Evolutionary conservation across 352 stramenopile species (phyloP).

Genomic region (Globisporangium camurandrum): DNA sequence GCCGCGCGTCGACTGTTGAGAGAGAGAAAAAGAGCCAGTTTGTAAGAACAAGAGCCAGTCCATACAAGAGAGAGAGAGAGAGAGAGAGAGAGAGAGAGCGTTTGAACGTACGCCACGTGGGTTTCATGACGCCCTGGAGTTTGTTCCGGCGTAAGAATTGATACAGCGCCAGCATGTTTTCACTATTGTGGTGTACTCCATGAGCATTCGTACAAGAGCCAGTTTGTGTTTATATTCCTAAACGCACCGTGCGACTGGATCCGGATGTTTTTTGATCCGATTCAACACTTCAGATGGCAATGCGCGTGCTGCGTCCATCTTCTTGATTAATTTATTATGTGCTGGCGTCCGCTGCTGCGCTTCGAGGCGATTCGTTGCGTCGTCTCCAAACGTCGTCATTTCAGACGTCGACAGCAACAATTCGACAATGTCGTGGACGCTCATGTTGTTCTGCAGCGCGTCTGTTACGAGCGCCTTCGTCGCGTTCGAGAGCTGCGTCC

Average conservation of each 20-base stretch:
- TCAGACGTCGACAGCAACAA: conserved; percentile 68
- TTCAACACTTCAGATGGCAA: conserved; percentile 46
- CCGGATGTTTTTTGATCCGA: conserved; percentile 73
- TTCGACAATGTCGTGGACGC: conserved; percentile 74
- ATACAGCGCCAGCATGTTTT: conserved; percentile 83
- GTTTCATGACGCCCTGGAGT: conserved; percentile 53
- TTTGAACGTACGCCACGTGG: conserved; percentile 40
- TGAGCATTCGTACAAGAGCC: no score
- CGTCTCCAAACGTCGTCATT: conserved; percentile 39
- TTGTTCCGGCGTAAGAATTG: conserved; percentile 70
- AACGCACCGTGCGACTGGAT: conserved; percentile 46
- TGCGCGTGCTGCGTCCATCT: conserved; percentile 65
- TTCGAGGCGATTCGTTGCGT: conserved; percentile 30
- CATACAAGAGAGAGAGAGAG: background rate
- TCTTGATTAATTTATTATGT: conserved; percentile 77
- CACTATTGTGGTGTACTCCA: no score
- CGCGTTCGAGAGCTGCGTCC: conserved; percentile 46
- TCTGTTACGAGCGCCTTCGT: conserved; percentile 42
- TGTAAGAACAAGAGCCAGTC: background rate
- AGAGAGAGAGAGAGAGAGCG: conserved; percentile 1
- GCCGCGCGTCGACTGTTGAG: conserved; percentile 41
- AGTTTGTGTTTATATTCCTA: no score
- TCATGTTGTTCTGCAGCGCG: conserved; percentile 61
- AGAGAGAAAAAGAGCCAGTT: background rate
- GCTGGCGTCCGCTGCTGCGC: conserved; percentile 48